Conservation (phyloP, 2,329 filamentous ascomycete genomes). For the Venturia asperata region DNA sequence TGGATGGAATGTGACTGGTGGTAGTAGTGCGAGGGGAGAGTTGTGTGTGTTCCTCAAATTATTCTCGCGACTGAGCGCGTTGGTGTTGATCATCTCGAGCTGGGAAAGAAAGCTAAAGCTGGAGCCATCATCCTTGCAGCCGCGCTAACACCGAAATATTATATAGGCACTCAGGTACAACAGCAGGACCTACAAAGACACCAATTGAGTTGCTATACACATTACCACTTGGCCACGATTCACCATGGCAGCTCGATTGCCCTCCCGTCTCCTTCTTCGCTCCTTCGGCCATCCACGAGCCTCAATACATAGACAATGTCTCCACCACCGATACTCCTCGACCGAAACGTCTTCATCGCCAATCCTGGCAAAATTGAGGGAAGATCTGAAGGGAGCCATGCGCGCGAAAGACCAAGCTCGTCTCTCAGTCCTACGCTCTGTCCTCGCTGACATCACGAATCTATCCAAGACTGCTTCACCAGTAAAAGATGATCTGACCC, state of each 20-base stretch:
- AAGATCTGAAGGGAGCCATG: conserved; percentile 43
- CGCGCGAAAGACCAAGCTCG: conserved; percentile 48
- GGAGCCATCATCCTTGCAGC: conserved; percentile 6
- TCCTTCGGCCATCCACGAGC: conserved; percentile 19
- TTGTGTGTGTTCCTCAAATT: background rate
- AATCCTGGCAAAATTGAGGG: conserved; percentile 39
- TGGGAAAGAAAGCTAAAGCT: background rate
- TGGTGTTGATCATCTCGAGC: background rate
- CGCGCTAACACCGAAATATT: background rate
- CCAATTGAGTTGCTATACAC: background rate
- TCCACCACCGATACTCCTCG: conserved; percentile 14
- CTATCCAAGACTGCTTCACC: conserved; percentile 65
- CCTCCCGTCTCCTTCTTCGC: conserved; percentile 11
- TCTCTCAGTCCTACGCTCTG: conserved; percentile 59
- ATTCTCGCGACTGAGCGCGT: background rate
- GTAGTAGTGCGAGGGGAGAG: background rate
- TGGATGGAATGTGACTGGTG: background rate
- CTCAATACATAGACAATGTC: conserved; percentile 21
- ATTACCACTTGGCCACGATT: background rate
- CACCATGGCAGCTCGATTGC: background rate
- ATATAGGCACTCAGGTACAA: background rate
- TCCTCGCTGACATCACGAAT: conserved; percentile 66
- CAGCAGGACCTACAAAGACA: background rate
- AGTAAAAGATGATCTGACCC: conserved; percentile 62
- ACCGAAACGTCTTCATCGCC: conserved; percentile 29